These are phyloP conservation scores for Saccharomycopsis fermentans DNA, from an alignment of 805 yeast species.

Conservation along the genomic window DNA sequence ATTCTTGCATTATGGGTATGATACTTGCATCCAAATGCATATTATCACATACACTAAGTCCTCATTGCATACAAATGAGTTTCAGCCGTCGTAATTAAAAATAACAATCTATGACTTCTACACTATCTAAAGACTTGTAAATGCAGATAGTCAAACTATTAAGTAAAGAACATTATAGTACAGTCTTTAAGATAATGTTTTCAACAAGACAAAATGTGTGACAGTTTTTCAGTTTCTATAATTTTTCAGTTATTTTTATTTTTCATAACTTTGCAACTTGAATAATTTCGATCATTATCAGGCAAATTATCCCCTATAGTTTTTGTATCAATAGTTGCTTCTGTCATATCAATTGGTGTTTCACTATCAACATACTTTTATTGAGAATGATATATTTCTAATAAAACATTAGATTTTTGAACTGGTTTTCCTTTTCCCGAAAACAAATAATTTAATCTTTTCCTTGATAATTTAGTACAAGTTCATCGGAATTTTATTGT, in stretches of 20 bases:
- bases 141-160: no score
- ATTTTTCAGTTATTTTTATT: no score
- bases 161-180: no score
- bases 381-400: slow-evolving; percentile 29
- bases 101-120: no score
- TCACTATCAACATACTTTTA: slow-evolving; percentile 9
- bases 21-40: no score
- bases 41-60: no score
- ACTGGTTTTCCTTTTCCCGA: slow-evolving; percentile 28
- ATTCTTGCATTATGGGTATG: no score
- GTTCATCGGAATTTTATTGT: slow-evolving; percentile 27
- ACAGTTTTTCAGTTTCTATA: not conserved
- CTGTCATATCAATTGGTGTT: not conserved
- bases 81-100: no score
- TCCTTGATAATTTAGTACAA: slow-evolving; percentile 25
- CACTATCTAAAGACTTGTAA: no score
- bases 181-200: no score
- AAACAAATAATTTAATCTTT: slow-evolving; percentile 24
- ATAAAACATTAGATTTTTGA: slow-evolving; percentile 28
- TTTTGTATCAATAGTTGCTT: not conserved
- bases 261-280: not conserved
- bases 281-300: not conserved
- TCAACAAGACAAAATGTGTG: no score
- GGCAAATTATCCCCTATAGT: not conserved
- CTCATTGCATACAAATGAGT: no score